A percentile compares a stretch with the other conserved stretches of the same genome.
These are phyloP conservation scores for Ophiocordyceps australis DNA, from an alignment of 2,329 filamentous ascomycete genomes.

Conservation along the genomic window DNA sequence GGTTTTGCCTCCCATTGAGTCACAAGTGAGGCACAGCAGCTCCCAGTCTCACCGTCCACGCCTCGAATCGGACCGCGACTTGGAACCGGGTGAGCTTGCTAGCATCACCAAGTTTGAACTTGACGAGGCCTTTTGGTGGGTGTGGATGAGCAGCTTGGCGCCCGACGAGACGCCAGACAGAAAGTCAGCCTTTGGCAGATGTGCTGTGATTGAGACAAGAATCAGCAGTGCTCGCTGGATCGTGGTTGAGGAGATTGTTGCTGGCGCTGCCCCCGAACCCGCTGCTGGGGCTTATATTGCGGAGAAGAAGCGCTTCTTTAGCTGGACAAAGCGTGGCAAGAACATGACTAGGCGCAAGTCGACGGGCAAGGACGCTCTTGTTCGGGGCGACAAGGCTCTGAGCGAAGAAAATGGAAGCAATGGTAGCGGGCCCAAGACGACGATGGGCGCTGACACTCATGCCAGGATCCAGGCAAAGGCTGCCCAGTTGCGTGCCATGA, in stretches of 20 bases:
- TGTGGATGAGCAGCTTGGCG: conserved; percentile 94
- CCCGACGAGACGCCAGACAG: conserved; percentile 71
- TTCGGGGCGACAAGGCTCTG: conserved; percentile 22
- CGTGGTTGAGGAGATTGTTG: conserved; percentile 90
- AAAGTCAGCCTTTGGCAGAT: conserved; percentile 87
- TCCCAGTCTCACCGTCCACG: conserved; percentile 69
- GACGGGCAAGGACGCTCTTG: conserved; percentile 40
- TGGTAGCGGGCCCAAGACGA: no score
- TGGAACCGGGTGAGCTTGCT: conserved; percentile 86
- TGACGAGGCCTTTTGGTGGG: conserved; percentile 98
- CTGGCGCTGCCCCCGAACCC: conserved; percentile 74
- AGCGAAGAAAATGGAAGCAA: no score
- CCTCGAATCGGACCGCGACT: conserved; percentile 45
- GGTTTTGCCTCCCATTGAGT: conserved; percentile 68
- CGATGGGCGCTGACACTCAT: conserved; percentile 78
- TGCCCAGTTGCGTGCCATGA: conserved; percentile 57
- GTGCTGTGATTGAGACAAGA: conserved; percentile 75
- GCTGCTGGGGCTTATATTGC: conserved; percentile 77
- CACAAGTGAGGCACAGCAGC: conserved; percentile 55
- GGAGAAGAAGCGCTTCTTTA: conserved; percentile 90
- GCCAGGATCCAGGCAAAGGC: conserved; percentile 86
- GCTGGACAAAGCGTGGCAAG: conserved; percentile 58
- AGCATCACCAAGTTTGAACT: conserved; percentile 76
- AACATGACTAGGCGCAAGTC: conserved; percentile 50
- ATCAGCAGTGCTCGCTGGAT: conserved; percentile 76